Evolutionary conservation across 768 basidiomycete genomes (phyloP).

Genomic region (Tremella yokohamensis): DNA sequence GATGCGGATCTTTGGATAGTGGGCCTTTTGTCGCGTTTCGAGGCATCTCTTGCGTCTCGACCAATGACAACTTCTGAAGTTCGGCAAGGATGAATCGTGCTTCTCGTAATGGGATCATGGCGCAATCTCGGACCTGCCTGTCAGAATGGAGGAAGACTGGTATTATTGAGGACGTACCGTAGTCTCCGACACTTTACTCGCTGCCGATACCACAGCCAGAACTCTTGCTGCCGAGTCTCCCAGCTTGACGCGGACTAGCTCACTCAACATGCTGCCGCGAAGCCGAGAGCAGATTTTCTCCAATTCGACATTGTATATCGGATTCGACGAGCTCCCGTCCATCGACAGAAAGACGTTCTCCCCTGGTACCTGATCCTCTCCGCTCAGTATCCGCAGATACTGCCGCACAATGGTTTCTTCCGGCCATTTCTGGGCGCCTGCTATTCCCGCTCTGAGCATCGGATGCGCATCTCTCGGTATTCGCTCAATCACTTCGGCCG

Average conservation of each 20-base stretch:
- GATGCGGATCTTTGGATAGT: slow-evolving; percentile 50
- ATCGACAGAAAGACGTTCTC: slow-evolving; percentile 27
- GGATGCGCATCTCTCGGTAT: slow-evolving; percentile 26
- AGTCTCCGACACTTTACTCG: slow-evolving; percentile 91
- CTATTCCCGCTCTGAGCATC: slow-evolving; percentile 22
- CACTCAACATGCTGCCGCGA: slow-evolving; percentile 67
- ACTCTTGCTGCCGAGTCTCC: slow-evolving; percentile 80
- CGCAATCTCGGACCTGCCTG: slow-evolving; percentile 77
- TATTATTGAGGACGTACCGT: slow-evolving; percentile 59
- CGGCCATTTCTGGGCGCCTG: slow-evolving; percentile 15
- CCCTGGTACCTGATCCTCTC: slow-evolving; percentile 31
- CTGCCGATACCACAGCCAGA: slow-evolving; percentile 69
- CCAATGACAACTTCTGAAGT: slow-evolving; percentile 73
- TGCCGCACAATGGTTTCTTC: slow-evolving; percentile 25
- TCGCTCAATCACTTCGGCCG: slow-evolving; percentile 29
- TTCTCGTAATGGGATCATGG: slow-evolving; percentile 87
- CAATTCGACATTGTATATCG: slow-evolving; percentile 34
- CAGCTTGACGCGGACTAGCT: slow-evolving; percentile 64
- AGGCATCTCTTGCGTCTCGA: slow-evolving; percentile 90
- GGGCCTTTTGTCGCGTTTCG: slow-evolving; percentile 86
- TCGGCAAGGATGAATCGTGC: slow-evolving; percentile 74
- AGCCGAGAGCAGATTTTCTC: slow-evolving; percentile 49
- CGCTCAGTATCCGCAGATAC: slow-evolving; percentile 32
- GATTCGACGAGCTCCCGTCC: slow-evolving; percentile 14
- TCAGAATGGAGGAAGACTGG: slow-evolving; percentile 10